Base-by-base conservation (phyloP, 1,284 basidiomycete species). In the Apiotrichum gracile region DNA sequence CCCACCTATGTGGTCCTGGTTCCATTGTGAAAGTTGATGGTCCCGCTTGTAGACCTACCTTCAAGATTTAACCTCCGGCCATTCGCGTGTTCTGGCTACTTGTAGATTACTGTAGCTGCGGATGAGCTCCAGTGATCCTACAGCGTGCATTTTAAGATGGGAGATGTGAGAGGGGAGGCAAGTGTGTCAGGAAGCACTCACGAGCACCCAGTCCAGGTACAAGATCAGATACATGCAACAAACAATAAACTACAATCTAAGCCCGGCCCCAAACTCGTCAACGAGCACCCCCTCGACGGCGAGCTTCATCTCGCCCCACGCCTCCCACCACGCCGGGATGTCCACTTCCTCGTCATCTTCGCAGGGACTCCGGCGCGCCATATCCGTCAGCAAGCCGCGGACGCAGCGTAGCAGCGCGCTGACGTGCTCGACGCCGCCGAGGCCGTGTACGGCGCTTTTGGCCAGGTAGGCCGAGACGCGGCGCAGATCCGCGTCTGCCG, bases 331-430 rank as follows among this genome's bases (percentile, higher is more conserved):
- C 47, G 55, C 64, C 52, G 64, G 67, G 61, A 65, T 73, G 21
- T 60, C 60, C 29, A 67, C 73, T 12, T 56, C 46, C 33, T 68
- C 64, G 44, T 77, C 73, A 60, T 63, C 74, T 19, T 60, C 61
- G 25, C 68, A 72, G 13, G 52, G 47, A 4, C n/a, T 29, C 4
- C 47, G 48, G 9, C 43, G 25, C 31, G n/a, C 57, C 57, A 56
- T 64, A 47, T 67, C 65, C 46, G 51, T 55, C 47, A 68, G 59
- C 19, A 75, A 45, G 5, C 60, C 56, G 43, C 60, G 63, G 88
- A 90, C 91, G 83, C 86, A 91, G 65, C 81, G 83, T 76, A 90
- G 77, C 22, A 88, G 81, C 26, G 80, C 80, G 4, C 85, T 70
- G 34, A 83, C 85, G 57, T 80, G 81, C 70, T 86, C 84, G 41